Evolutionary conservation across 2,329 filamentous ascomycete genomes (phyloP).

Genomic region (Bretziella fagacearum): DNA sequence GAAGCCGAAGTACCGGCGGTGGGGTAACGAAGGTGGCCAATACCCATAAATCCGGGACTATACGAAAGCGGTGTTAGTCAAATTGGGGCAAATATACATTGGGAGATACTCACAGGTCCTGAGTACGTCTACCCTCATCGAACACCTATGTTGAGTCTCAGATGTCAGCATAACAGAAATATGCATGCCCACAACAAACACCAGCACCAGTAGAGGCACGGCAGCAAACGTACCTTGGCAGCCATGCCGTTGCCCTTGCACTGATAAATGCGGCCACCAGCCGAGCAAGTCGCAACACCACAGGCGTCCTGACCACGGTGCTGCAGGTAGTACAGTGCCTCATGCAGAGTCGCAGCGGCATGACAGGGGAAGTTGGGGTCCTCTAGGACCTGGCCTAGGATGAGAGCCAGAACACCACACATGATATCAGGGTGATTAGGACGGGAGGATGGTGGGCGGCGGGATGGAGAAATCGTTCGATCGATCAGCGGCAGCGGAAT

Average conservation of each 20-base stretch:
- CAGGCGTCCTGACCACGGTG: slow-evolving; percentile 70
- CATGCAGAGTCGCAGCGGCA: slow-evolving; percentile 50
- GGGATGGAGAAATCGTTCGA: background rate
- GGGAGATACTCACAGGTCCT: slow-evolving; percentile 12
- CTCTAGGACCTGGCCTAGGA: slow-evolving; percentile 36
- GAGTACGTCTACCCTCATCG: slow-evolving; percentile 49
- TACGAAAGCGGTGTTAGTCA: slow-evolving; percentile 17
- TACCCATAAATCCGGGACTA: slow-evolving; percentile 68
- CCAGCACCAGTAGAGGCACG: background rate
- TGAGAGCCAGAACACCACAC: slow-evolving; percentile 46
- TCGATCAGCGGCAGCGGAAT: background rate
- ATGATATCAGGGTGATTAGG: slow-evolving; percentile 25
- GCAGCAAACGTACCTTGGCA: slow-evolving; percentile 34
- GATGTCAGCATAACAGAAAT: background rate
- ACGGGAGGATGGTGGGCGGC: background rate
- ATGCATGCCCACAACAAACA: background rate
- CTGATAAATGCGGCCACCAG: slow-evolving; percentile 69
- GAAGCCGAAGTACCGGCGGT: slow-evolving; percentile 61
- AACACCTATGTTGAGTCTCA: slow-evolving; percentile 53
- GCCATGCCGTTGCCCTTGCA: slow-evolving; percentile 86
- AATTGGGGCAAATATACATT: slow-evolving; percentile 21
- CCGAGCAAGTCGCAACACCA: slow-evolving; percentile 55
- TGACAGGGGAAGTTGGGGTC: slow-evolving; percentile 18
- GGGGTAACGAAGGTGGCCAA: slow-evolving; percentile 76
- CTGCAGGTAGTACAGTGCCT: slow-evolving; percentile 54